Evolutionary conservation across 805 yeast species (phyloP), one percentile per base, ranked within the genome.

Genomic region (Suhomyces tanzawaensis): DNA sequence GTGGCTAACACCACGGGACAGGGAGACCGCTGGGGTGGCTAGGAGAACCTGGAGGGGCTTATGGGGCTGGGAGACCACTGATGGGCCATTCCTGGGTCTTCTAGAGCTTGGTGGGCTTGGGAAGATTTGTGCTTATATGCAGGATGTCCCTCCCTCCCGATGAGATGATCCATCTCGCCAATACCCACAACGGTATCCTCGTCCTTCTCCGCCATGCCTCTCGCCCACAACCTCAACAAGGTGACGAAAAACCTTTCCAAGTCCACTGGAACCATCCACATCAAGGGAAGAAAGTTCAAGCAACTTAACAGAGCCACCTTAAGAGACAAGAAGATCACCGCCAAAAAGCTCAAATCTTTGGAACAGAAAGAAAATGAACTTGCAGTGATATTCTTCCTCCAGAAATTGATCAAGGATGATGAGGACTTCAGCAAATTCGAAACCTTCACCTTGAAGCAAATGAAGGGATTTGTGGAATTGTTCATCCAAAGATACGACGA

Each of bases 231-330:
- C 44, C 67, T 86, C 36, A 59, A 69, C 16, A 85, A 85, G 51
- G 83, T 86, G 24, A 71, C 76, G 47, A 82, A 82, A 62, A 70
- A 73, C 47, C 62, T 81, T 39, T 66, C 76, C 40, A 73, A 73
- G 50, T 66, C 77, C 42, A 77, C 74, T 28, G 77, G 75, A 30
- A 68, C 76, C 26, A 66, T 85, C 48, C 98, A 91, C 57, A 93
- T 95, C 16, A 83, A 82, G 53, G 96, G 97, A 7, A 76, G 96
- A 37, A 91, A 89, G 60, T 84, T 88, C 60, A 83, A 83, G 60
- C 87, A 84, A 57, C 66, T 91, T 36, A 82, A 82, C 39, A 71
- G 93, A 46, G 97, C 97, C n/a, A 79, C 95, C 2, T 64, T 88
- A 31, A 76, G 99, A 60, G 95, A 90, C 46, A 72, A 71, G 34